Evolutionary conservation across 495 filamentous ascomycete genomes (phyloP).

Genomic region (Tuber melanosporum): DNA sequence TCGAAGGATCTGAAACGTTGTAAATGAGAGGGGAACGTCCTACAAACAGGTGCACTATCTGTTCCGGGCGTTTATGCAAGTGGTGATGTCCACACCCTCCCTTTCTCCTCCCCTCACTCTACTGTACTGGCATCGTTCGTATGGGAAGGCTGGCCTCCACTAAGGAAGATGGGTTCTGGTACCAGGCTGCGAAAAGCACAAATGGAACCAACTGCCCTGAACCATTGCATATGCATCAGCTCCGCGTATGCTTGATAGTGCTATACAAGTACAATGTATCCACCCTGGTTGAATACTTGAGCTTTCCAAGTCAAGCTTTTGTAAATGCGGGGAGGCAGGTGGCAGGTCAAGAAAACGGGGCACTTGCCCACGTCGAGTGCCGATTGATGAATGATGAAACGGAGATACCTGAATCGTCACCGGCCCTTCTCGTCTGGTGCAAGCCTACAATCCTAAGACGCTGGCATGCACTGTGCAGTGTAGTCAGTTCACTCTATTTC

Average conservation of each 20-base stretch:
- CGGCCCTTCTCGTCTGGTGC: neutral
- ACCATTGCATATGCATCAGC: neutral
- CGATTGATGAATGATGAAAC: neutral
- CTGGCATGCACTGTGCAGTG: neutral
- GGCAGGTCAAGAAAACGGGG: constrained; percentile 15
- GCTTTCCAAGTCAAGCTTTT: constrained; percentile 5
- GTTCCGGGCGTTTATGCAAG: constrained; percentile 4
- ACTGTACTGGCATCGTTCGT: neutral
- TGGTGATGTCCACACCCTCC: neutral
- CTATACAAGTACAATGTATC: neutral
- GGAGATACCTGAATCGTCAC: neutral
- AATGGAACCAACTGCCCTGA: neutral
- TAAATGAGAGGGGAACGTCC: neutral
- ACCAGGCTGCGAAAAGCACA: neutral
- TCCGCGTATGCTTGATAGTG: neutral
- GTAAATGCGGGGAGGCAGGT: constrained; percentile 5
- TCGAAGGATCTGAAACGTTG: constrained; percentile 22
- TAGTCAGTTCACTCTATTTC: neutral
- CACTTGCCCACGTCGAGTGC: neutral
- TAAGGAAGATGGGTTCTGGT: neutral
- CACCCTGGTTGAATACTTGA: neutral
- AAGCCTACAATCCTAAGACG: neutral
- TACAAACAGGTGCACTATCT: constrained; percentile 3
- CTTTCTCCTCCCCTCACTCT: neutral
- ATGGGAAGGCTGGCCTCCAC: neutral